Conservation (phyloP, 225 moss, liverwort and hornwort genomes). For the Sphagnum tenellum region DNA sequence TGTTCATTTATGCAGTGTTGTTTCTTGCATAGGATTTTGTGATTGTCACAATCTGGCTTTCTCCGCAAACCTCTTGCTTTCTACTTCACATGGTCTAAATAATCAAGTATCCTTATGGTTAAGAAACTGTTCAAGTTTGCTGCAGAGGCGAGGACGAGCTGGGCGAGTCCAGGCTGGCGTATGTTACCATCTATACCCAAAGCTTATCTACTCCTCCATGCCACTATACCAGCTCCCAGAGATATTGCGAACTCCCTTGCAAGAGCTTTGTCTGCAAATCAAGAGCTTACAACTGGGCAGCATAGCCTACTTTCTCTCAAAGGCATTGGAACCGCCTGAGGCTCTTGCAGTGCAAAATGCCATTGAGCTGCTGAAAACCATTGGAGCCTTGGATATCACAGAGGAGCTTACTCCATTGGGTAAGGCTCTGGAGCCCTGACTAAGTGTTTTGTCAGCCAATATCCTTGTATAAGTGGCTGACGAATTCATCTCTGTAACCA, state of each 20-base stretch:
- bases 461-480: no score
- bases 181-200: conserved; percentile 96
- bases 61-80: no score
- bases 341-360: conserved; percentile 96
- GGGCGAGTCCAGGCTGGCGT: conserved; percentile 92
- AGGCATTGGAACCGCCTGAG: conserved; percentile 97
- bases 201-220: conserved; percentile 85
- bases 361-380: conserved; percentile 73
- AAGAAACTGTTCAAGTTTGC: background rate
- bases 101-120: background rate
- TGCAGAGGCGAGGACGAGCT: conserved; percentile 94
- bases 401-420: conserved; percentile 88
- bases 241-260: conserved; percentile 92
- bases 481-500: no score
- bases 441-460: no score
- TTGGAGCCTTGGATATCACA: conserved; percentile 73
- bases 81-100: no score
- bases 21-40: no score
- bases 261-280: conserved; percentile 95
- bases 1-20: no score
- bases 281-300: conserved; percentile 78
- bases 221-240: conserved; percentile 93
- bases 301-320: conserved; percentile 74
- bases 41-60: no score
- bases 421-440: conserved; percentile 6